Evolutionary conservation across 2,329 filamentous ascomycete genomes (phyloP).

Genomic region (Macrophomina pseudophaseolina): DNA sequence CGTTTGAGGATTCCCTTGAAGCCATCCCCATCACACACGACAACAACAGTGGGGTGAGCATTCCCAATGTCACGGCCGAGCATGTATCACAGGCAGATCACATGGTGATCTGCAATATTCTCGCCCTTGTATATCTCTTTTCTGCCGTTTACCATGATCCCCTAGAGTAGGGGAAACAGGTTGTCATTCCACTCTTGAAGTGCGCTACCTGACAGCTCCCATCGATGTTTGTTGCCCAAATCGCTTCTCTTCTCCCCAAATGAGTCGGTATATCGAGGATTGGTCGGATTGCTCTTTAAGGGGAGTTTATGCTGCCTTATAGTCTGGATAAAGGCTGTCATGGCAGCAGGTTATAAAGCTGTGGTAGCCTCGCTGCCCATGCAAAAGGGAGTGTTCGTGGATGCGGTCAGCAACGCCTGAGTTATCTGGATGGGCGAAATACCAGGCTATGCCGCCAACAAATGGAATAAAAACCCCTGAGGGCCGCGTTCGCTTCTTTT

Average conservation of each 20-base stretch:
- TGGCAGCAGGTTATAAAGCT: not conserved
- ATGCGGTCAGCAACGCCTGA: too few species aligned
- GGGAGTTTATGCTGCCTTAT: not conserved
- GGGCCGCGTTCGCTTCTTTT: too few species aligned
- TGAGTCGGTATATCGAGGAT: not conserved
- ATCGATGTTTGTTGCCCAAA: not conserved
- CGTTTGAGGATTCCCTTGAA: not conserved
- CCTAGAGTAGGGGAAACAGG: not conserved
- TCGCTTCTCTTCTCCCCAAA: not conserved
- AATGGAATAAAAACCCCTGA: too few species aligned
- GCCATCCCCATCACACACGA: not conserved
- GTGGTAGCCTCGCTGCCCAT: not conserved
- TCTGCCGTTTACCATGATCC: not conserved
- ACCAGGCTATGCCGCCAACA: too few species aligned
- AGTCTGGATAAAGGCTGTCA: not conserved
- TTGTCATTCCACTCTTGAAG: not conserved
- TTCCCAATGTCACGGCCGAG: not conserved
- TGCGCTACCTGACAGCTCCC: not conserved
- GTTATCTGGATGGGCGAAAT: too few species aligned
- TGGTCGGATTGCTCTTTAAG: not conserved
- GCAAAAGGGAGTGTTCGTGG: too few species aligned
- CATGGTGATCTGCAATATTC: not conserved
- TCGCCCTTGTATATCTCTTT: not conserved
- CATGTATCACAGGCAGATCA: not conserved
- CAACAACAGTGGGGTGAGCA: conserved; percentile 1